Conservation (phyloP, 2,329 filamentous ascomycete species). For the Paraphoma sp. region DNA sequence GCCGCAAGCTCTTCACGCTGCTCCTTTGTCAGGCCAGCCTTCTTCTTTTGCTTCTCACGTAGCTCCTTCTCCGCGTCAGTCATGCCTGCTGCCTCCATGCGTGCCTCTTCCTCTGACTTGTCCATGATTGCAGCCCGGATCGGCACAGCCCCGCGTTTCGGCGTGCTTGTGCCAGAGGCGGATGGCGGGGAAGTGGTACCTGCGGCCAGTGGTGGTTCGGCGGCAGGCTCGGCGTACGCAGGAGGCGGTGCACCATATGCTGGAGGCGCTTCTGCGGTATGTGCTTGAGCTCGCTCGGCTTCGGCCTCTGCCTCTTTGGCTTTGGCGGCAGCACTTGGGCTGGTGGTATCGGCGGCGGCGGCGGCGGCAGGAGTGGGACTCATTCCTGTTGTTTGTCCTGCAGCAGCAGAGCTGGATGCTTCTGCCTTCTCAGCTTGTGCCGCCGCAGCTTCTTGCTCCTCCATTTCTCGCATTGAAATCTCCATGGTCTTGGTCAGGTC, state of each 20-base stretch:
- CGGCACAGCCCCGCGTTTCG: conserved; percentile 65
- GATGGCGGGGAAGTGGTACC: conserved; percentile 40
- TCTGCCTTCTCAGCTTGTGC: conserved; percentile 47
- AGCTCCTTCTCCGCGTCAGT: conserved; percentile 77
- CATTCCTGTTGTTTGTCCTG: conserved; percentile 20
- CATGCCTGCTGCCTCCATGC: conserved; percentile 68
- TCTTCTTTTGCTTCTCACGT: conserved; percentile 86
- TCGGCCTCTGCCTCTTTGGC: conserved; percentile 51
- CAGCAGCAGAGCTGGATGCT: conserved; percentile 29
- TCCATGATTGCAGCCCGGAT: conserved; percentile 89
- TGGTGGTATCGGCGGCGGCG: conserved; percentile 13
- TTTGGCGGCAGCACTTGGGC: conserved; percentile 47
- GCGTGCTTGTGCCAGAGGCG: conserved; percentile 54
- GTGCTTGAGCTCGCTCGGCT: conserved; percentile 48
- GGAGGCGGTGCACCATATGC: conserved; percentile 48
- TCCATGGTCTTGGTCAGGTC: conserved; percentile 98
- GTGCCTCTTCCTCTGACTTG: conserved; percentile 78
- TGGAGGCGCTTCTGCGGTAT: conserved; percentile 41
- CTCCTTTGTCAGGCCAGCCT: conserved; percentile 84
- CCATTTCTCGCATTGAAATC: conserved; percentile 84
- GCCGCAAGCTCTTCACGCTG: conserved; percentile 90
- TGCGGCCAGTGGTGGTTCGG: conserved; percentile 38
- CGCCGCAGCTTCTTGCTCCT: conserved; percentile 69
- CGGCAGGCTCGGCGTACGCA: conserved; percentile 55
- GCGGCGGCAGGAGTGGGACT: conserved; percentile 11